Evolutionary conservation across 768 basidiomycete genomes (phyloP).

Genomic region (Phlegmacium glaucopus): DNA sequence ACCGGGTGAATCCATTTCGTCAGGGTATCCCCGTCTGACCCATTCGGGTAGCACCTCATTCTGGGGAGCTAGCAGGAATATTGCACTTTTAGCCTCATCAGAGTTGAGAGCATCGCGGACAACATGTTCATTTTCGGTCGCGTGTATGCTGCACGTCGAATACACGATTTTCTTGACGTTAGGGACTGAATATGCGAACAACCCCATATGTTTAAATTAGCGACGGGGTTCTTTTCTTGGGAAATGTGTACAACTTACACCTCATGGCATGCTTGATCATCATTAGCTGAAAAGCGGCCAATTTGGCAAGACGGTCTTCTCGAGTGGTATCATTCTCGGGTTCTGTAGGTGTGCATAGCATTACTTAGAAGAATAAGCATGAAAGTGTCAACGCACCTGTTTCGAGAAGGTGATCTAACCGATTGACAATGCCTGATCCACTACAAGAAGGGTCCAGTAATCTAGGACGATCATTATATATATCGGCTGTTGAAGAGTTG

Average conservation of each 20-base stretch:
- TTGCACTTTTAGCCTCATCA: slow-evolving; percentile 55
- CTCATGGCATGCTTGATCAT: slow-evolving; percentile 96
- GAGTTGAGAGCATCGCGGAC: slow-evolving; percentile 71
- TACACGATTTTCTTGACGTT: slow-evolving; percentile 82
- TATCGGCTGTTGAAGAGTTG: neutral
- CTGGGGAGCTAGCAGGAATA: slow-evolving; percentile 68
- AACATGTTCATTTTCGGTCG: slow-evolving; percentile 91
- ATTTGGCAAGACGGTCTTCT: slow-evolving; percentile 73
- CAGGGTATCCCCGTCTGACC: slow-evolving; percentile 72
- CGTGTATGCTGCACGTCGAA: slow-evolving; percentile 95
- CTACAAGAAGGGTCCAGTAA: slow-evolving; percentile 96
- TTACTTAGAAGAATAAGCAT: slow-evolving; percentile 1
- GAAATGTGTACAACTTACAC: slow-evolving; percentile 48
- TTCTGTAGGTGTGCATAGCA: slow-evolving; percentile 32
- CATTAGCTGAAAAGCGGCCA: slow-evolving; percentile 83
- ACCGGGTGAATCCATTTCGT: slow-evolving; percentile 61
- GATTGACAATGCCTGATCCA: slow-evolving; percentile 89
- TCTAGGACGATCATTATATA: slow-evolving; percentile 34
- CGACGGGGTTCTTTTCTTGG: slow-evolving; percentile 10
- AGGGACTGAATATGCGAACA: slow-evolving; percentile 52
- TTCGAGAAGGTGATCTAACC: slow-evolving; percentile 80
- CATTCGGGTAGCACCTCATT: slow-evolving; percentile 74
- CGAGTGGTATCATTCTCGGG: slow-evolving; percentile 54
- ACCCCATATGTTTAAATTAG: slow-evolving; percentile 16
- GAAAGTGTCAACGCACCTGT: slow-evolving; percentile 44